Base-by-base conservation (phyloP, 2,329 filamentous ascomycete species). In the Hymenoscyphus albidus region DNA sequence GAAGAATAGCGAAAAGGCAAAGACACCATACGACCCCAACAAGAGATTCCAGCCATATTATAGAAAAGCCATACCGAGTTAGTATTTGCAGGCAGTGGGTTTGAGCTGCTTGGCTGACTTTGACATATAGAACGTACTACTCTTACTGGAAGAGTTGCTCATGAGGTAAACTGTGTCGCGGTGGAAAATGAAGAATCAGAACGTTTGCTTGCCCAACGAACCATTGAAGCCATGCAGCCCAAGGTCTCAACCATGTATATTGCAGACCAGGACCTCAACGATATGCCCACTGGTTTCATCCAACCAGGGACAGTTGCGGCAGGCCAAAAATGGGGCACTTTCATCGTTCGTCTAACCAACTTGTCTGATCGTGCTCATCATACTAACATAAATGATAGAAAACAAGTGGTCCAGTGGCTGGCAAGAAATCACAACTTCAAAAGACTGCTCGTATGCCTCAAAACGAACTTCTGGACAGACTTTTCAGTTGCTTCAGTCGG, bases 371-470 rank as follows among this genome's bases (percentile, higher is more conserved):
- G 35, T 42, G 40, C 40, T 54, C 6, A 18, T 51, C 14, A 27
- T 48, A 64, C 61, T 69, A 56, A 69, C 48, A 59, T 59, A 18
- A n/a, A 22, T 27, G 59, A 3, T 63, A 88, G 85, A 87, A 74
- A 42, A 74, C 73, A 40, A 51, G 48, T 61, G 73, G 68, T 61
- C 69, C 79, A 60, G 77, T 87, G 76, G 18, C 16, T 13, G 79
- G 83, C 67, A 82, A 88, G 77, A 88, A 85, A 78, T 80, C 85
- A 5, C 84, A 86, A 76, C 88, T 91, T 71, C 88, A 92, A 78
- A 97, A 98, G 81, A 89, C 91, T 35, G 90, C 92, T 40, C 93
- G 95, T 78, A 93, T 98, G 78, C 88, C 92, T 56, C 88, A 93
- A 77, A 89, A 92, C 81, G 90, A 95, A 73, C 87, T 99, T 68